Percentiles rank a stretch among this genome's conserved stretches.
phyloP scores from a whole-genome alignment of 2,329 filamentous ascomycete genomes.

The Aspergillus sp. region DNA sequence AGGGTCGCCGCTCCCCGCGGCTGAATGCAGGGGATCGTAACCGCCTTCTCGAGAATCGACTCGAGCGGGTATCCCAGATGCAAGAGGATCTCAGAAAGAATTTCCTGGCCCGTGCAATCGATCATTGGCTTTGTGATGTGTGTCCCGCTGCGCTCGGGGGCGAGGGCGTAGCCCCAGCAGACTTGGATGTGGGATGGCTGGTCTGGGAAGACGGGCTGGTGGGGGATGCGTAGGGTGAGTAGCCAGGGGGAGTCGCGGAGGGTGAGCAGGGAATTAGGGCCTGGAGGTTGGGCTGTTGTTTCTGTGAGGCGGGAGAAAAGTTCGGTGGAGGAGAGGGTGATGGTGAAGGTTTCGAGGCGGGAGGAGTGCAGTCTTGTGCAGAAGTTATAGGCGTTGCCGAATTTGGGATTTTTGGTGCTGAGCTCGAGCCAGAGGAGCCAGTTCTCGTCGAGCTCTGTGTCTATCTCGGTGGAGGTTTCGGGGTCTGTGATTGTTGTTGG shows the following conservation, averaged over 20 bases:
- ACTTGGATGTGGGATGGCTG: conserved; percentile 36
- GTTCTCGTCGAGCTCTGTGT: conserved; percentile 34
- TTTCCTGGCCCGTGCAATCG: conserved; percentile 42
- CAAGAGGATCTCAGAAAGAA: conserved; percentile 39
- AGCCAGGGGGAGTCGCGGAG: conserved; percentile 44
- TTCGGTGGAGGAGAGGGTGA: conserved; percentile 36
- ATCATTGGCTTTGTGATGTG: conserved; percentile 43
- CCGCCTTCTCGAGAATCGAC: conserved; percentile 26
- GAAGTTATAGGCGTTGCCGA: conserved; percentile 45
- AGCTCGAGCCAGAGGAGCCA: conserved; percentile 46
- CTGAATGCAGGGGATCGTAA: conserved; percentile 40
- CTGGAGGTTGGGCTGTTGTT: conserved; percentile 33
- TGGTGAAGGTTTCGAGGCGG: conserved; percentile 43
- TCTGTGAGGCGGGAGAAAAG: conserved; percentile 28
- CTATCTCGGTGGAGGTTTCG: background rate
- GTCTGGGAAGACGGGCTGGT: conserved; percentile 43
- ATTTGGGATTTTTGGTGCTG: conserved; percentile 33
- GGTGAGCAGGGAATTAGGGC: conserved; percentile 37
- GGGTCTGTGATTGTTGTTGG: conserved; percentile 2
- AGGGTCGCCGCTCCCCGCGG: conserved; percentile 25
- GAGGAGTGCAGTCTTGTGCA: conserved; percentile 36
- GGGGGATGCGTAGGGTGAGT: conserved; percentile 41
- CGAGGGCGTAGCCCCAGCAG: conserved; percentile 44
- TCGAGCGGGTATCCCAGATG: conserved; percentile 38
- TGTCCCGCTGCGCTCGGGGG: conserved; percentile 35